Conservation (phyloP, 129 eudicot species). For the Helianthus tuberosus region DNA sequence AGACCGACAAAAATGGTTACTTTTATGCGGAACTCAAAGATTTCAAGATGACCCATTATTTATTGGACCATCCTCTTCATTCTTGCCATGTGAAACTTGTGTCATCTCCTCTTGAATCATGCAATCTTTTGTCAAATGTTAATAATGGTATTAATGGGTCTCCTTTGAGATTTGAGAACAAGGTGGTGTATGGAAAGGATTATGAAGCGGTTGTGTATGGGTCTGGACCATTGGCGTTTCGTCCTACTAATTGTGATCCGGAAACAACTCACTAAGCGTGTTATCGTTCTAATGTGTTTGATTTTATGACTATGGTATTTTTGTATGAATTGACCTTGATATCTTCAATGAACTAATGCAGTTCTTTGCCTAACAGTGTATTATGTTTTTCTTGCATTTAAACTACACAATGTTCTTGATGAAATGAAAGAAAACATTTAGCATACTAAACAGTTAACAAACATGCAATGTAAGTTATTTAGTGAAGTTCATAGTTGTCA, state of each 20-base stretch:
- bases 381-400: not conserved
- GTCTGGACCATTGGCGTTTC: constrained; percentile 84
- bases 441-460: not conserved
- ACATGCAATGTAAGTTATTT: not conserved
- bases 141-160: constrained; percentile 87
- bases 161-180: constrained; percentile 68
- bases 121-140: constrained; percentile 68
- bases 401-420: constrained; percentile 12
- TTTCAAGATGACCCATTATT: constrained; percentile 59
- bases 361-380: constrained; percentile 1
- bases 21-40: constrained; percentile 74
- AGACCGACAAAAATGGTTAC: constrained; percentile 62
- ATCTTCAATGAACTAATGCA: constrained; percentile 8
- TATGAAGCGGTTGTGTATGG: constrained; percentile 81
- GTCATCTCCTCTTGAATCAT: constrained; percentile 62
- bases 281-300: constrained; percentile 18
- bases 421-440: not conserved
- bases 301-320: constrained; percentile 19
- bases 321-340: constrained; percentile 28
- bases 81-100: constrained; percentile 84
- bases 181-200: constrained; percentile 42
- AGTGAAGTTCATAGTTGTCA: not conserved
- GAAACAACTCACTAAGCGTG: constrained; percentile 29
- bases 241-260: constrained; percentile 61
- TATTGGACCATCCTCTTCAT: constrained; percentile 92